Evolutionary conservation across 164 flowering plant genomes (phyloP).

Genomic region (Magnolia sinica): DNA sequence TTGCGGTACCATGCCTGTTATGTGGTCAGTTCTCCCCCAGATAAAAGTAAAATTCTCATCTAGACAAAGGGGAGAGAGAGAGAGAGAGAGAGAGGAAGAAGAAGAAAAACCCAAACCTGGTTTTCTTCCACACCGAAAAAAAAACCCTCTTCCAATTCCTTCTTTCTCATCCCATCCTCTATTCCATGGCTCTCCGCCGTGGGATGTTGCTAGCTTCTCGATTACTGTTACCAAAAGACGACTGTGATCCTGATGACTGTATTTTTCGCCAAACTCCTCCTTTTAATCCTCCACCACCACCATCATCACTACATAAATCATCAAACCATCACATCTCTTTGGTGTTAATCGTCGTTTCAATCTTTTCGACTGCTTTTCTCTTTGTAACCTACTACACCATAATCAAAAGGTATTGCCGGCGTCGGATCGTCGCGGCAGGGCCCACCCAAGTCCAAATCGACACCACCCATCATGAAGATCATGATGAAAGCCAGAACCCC

Average conservation of each 20-base stretch:
- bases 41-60: too few species aligned
- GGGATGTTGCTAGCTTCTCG: not conserved
- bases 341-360: slow-evolving; percentile 21
- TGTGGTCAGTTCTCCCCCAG: too few species aligned
- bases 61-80: too few species aligned
- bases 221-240: not conserved
- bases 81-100: not conserved
- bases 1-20: too few species aligned
- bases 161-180: not conserved
- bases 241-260: not conserved
- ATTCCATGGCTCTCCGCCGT: slow-evolving; percentile 2
- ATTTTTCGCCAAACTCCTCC: not conserved
- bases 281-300: not conserved
- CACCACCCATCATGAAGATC: slow-evolving; percentile 12
- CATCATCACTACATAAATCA: slow-evolving; percentile 1
- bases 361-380: slow-evolving; percentile 32
- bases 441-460: slow-evolving; percentile 16
- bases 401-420: slow-evolving; percentile 22
- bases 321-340: slow-evolving; percentile 19
- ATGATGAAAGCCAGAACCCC: slow-evolving; percentile 24
- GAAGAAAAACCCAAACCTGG: not conserved
- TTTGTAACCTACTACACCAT: slow-evolving; percentile 33
- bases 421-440: slow-evolving; percentile 29
- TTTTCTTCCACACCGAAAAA: not conserved
- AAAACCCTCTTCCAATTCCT: not conserved